Evolutionary conservation across 2,329 filamentous ascomycete species (phyloP).

Genomic region (Aspergillus chevalieri): DNA sequence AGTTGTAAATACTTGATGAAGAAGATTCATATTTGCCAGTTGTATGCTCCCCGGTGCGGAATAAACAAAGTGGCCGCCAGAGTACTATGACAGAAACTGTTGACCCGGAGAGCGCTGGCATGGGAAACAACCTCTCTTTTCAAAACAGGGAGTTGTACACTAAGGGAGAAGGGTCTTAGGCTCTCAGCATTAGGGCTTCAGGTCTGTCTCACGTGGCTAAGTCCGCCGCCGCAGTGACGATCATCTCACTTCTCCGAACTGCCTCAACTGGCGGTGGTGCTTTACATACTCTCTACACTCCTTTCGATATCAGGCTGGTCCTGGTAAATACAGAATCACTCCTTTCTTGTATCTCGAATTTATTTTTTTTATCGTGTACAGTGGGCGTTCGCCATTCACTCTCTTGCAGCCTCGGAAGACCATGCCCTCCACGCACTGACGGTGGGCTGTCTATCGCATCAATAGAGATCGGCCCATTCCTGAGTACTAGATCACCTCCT

Average conservation of each 20-base stretch:
- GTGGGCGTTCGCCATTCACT: background rate
- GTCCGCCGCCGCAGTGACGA: background rate
- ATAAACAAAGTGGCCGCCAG: too few relatives aligned
- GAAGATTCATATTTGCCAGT: too few relatives aligned
- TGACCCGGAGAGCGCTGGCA: too few relatives aligned
- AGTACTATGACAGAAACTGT: too few relatives aligned
- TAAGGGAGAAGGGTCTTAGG: too few relatives aligned
- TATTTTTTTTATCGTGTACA: background rate
- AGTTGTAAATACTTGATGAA: too few relatives aligned
- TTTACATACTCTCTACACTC: constrained; percentile 3
- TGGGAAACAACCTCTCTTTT: too few relatives aligned
- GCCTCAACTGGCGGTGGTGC: too few relatives aligned
- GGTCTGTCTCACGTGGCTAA: background rate
- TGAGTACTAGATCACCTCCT: background rate
- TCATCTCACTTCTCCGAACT: too few relatives aligned
- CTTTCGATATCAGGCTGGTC: constrained; percentile 26
- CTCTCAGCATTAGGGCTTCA: too few relatives aligned
- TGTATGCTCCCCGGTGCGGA: too few relatives aligned
- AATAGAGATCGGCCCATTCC: background rate
- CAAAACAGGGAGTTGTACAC: too few relatives aligned
- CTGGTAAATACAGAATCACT: constrained; percentile 17
- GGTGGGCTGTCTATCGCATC: background rate
- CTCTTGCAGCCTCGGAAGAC: background rate
- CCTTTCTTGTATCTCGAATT: constrained; percentile 1
- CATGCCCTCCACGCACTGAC: background rate